Base-by-base conservation (phyloP, 73 alveolate genomes). In the Breviolum minutum region DNA sequence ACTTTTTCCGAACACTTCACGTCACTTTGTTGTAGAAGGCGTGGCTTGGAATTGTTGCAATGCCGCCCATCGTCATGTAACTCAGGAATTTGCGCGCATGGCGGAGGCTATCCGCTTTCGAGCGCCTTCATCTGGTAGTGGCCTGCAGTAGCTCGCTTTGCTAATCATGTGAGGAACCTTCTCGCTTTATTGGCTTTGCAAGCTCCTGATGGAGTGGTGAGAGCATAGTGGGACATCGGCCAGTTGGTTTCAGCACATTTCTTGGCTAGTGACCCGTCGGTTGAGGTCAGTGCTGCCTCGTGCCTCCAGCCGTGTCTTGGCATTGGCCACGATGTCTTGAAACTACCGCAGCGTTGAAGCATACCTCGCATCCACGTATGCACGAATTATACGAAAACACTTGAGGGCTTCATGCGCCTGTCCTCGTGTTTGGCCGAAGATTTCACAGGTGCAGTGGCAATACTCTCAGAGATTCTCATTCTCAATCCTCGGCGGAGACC, bases 401-500 rank as follows among this genome's bases (percentile, higher is more conserved):
- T 19, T 11, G 63, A 8, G 29, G 30, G 30, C 73, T 24, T 9
- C 73, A 83, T 20, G 73, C 92, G 26, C 19, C 30, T 22, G 54
- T 13, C 11, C 14, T 73, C 54, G 14, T 26, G 14, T 6, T 8
- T 73, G 60, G n/a, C 48, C 77, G 24, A 68, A 5, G 40, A 27
- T 19, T 73, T 14, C 62, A 14, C 29, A 92, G 98, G 98, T 92
- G 98, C 90, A 7, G 87, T 92, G 74, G 98, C 91, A 48, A n/a
- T 92, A 77, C 98, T 92, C 26, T 74, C 98, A 16, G 98, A 92
- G 91, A 92, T 92, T 48, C 80, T 92, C 26, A 30, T 92, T 54
- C 90, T 92, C n/a, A 92, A 92, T 54, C 98, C 98, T 61, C 89
- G 98, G 90, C 89, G 98, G 68, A 62, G 98, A 62, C 98, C 98